These are phyloP conservation scores for Podospora comata DNA, from an alignment of 495 filamentous ascomycete species.

Conservation along the genomic window DNA sequence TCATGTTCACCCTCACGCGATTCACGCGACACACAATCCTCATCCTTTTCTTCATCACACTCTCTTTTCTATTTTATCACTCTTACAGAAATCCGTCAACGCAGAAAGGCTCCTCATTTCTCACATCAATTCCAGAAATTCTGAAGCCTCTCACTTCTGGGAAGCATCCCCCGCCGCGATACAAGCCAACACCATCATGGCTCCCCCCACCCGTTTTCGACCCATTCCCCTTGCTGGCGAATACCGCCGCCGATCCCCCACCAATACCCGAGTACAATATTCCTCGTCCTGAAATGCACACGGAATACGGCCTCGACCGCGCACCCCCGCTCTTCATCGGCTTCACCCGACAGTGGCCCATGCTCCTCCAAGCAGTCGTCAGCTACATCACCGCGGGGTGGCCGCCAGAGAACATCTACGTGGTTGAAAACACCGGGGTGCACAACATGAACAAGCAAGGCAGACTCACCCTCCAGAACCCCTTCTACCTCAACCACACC, in stretches of 20 bases:
- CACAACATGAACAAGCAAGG: slow-evolving; percentile 54
- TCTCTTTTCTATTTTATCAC: background rate
- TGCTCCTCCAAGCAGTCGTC: slow-evolving; percentile 58
- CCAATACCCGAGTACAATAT: slow-evolving; percentile 45
- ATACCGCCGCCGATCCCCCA: slow-evolving; percentile 33
- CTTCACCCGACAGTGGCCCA: slow-evolving; percentile 58
- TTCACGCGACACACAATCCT: background rate
- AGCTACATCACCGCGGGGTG: slow-evolving; percentile 60
- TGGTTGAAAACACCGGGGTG: slow-evolving; percentile 62
- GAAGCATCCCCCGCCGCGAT: slow-evolving; percentile 13
- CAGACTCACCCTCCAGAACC: slow-evolving; percentile 55
- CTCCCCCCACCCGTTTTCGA: slow-evolving; percentile 36
- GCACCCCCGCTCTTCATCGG: slow-evolving; percentile 56
- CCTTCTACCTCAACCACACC: slow-evolving; percentile 59
- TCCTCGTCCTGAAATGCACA: slow-evolving; percentile 32
- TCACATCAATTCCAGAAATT: slow-evolving; percentile 6
- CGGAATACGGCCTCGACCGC: slow-evolving; percentile 35
- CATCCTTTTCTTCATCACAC: background rate
- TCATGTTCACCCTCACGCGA: background rate
- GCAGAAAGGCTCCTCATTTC: background rate
- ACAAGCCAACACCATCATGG: slow-evolving; percentile 38
- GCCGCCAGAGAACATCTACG: slow-evolving; percentile 58
- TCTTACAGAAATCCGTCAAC: background rate
- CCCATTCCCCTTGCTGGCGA: slow-evolving; percentile 38
- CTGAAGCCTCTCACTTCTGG: slow-evolving; percentile 3